A percentile compares a stretch with the other conserved stretches of the same genome.
Conservation (phyloP, 257 asterid species). For the Verbena officinalis region DNA sequence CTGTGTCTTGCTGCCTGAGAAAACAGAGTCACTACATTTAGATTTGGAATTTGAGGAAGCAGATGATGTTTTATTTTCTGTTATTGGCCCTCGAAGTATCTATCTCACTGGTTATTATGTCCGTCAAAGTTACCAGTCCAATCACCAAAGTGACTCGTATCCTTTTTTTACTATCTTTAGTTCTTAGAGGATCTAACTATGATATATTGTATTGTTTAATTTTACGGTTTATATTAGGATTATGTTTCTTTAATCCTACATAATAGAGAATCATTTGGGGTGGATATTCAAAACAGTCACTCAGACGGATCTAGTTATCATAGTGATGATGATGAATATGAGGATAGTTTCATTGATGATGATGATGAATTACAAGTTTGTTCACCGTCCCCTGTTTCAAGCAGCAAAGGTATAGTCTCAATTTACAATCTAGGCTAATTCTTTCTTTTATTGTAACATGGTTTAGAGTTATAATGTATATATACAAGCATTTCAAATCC, state of each 20-base stretch:
- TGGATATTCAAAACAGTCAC: slow-evolving; percentile 61
- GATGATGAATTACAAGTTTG: slow-evolving; percentile 45
- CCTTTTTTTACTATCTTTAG: slow-evolving; percentile 32
- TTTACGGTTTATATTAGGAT: slow-evolving; percentile 12
- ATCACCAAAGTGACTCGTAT: slow-evolving; percentile 67
- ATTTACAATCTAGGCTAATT: too few relatives aligned
- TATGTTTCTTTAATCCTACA: slow-evolving; percentile 44
- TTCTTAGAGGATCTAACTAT: slow-evolving; percentile 1
- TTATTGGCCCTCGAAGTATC: slow-evolving; percentile 72
- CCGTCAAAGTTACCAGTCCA: slow-evolving; percentile 35
- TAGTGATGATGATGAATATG: slow-evolving; percentile 64
- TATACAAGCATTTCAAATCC: too few relatives aligned
- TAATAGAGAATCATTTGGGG: slow-evolving; percentile 69
- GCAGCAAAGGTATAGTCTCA: slow-evolving; percentile 50
- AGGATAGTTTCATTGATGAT: slow-evolving; percentile 78
- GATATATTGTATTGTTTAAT: neutral
- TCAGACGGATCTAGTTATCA: slow-evolving; percentile 48
- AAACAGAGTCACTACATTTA: slow-evolving; percentile 65
- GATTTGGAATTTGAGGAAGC: slow-evolving; percentile 83
- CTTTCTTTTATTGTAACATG: neutral
- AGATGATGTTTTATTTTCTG: slow-evolving; percentile 73
- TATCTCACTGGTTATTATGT: slow-evolving; percentile 75
- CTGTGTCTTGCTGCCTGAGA: slow-evolving; percentile 66
- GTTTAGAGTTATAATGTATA: too few relatives aligned
- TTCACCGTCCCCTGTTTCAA: slow-evolving; percentile 49